Evolutionary conservation across 352 stramenopile genomes (phyloP).

Genomic region (Globisporangium okanoganense): DNA sequence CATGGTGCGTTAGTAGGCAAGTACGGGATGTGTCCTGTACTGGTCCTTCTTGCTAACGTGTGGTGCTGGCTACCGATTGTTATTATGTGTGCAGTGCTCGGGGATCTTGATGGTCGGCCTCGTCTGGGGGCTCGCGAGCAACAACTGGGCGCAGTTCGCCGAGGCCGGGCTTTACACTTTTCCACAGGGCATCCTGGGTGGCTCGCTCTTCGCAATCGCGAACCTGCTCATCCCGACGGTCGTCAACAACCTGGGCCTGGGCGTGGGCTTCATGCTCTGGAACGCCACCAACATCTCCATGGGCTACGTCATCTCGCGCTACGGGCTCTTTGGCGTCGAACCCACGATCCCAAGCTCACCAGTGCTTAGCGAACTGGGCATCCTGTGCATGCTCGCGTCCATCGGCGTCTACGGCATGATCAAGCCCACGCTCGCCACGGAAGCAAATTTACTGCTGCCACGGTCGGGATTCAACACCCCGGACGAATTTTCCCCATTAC

Average conservation of each 20-base stretch:
- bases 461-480: neutral
- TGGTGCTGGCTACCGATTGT: conserved; percentile 5
- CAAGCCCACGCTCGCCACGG: conserved; percentile 47
- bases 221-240: conserved; percentile 84
- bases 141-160: conserved; percentile 76
- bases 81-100: conserved; percentile 51
- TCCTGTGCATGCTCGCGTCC: conserved; percentile 74
- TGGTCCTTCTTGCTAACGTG: conserved; percentile 3
- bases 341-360: conserved; percentile 59
- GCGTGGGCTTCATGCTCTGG: conserved; percentile 85
- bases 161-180: conserved; percentile 79
- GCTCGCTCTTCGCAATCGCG: conserved; percentile 70
- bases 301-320: conserved; percentile 73
- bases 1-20: conserved; percentile 44
- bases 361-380: conserved; percentile 55
- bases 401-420: conserved; percentile 80
- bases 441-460: neutral
- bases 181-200: conserved; percentile 69
- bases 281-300: conserved; percentile 84
- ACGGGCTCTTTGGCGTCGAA: conserved; percentile 64
- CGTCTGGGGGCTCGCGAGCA: conserved; percentile 70
- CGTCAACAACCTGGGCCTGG: conserved; percentile 76
- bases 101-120: conserved; percentile 81
- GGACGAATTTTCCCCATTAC: conserved; percentile 35
- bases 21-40: neutral